Conservation (phyloP, 345 rosid species). For the Melastoma malabathricum region DNA sequence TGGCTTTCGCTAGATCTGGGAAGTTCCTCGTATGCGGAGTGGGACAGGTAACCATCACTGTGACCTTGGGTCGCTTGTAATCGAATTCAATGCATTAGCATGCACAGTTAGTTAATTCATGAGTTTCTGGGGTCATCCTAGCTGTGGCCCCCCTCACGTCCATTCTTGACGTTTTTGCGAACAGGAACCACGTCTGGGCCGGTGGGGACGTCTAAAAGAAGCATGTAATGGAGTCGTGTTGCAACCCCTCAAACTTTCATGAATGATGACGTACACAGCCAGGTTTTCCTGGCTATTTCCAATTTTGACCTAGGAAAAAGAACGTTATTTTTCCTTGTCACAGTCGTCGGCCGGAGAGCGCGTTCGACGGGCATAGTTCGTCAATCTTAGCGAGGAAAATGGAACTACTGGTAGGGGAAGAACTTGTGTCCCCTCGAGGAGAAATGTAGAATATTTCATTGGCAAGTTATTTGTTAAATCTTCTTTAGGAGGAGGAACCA, state of each 20-base stretch:
- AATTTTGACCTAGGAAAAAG: constrained; percentile 10
- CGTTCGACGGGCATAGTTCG: too few species aligned
- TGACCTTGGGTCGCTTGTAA: background rate
- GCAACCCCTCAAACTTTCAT: constrained; percentile 47
- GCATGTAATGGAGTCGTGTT: constrained; percentile 75
- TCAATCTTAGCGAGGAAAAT: too few species aligned
- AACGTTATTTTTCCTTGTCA: background rate
- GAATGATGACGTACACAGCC: constrained; percentile 5
- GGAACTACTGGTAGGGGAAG: too few species aligned
- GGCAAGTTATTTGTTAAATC: too few species aligned
- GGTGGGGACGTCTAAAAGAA: constrained; percentile 56
- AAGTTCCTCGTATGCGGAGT: constrained; percentile 76
- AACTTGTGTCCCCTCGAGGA: too few species aligned
- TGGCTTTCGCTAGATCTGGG: constrained; percentile 89
- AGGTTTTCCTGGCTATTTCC: constrained; percentile 1
- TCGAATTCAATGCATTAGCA: too few species aligned
- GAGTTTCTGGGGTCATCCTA: too few species aligned
- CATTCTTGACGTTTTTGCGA: constrained; percentile 1
- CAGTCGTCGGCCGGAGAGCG: too few species aligned
- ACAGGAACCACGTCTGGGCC: constrained; percentile 91
- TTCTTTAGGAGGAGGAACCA: too few species aligned
- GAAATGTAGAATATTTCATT: too few species aligned
- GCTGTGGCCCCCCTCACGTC: background rate
- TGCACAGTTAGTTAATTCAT: too few species aligned
- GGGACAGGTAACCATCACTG: constrained; percentile 46